These are phyloP conservation scores for Aspergillus neotritici DNA, from an alignment of 2,329 filamentous ascomycete species.

Conservation along the genomic window DNA sequence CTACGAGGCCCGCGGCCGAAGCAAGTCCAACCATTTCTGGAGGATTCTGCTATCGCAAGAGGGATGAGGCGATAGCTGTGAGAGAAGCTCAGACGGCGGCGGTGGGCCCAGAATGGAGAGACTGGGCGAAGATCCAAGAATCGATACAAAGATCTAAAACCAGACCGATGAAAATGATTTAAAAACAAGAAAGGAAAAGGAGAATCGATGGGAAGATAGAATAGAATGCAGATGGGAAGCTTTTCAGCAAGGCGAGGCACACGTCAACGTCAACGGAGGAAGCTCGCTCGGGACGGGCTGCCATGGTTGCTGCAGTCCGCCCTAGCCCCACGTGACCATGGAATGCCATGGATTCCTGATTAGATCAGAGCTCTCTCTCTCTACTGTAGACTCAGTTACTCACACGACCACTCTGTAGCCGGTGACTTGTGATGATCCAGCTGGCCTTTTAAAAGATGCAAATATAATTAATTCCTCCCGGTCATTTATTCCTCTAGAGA, in stretches of 20 bases:
- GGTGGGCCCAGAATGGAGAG: constrained; percentile 15
- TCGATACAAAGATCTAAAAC: constrained; percentile 16
- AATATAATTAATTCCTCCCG: too few species aligned
- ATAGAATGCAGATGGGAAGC: constrained; percentile 12
- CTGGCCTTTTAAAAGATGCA: too few species aligned
- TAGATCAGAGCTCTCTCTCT: not conserved
- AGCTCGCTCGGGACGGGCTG: constrained; percentile 24
- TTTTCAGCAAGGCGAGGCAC: constrained; percentile 20
- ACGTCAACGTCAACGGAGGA: constrained; percentile 27
- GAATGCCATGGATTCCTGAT: constrained; percentile 3
- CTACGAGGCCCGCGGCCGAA: constrained; percentile 89
- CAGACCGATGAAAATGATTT: constrained; percentile 18
- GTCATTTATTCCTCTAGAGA: too few species aligned
- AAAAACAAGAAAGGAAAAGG: constrained; percentile 16
- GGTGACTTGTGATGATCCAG: too few species aligned
- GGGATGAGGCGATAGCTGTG: constrained; percentile 30
- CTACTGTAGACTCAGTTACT: not conserved
- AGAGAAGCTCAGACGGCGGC: constrained; percentile 23
- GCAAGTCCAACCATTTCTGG: constrained; percentile 80
- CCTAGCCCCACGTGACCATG: constrained; percentile 22
- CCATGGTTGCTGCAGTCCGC: constrained; percentile 23
- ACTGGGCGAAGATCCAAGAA: constrained; percentile 2
- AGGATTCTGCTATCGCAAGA: constrained; percentile 19
- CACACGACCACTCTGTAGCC: too few species aligned
- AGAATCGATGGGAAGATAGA: constrained; percentile 16